These are phyloP conservation scores for Fusarium armeniacum DNA, from an alignment of 2,329 filamentous ascomycete genomes.

Conservation along the genomic window DNA sequence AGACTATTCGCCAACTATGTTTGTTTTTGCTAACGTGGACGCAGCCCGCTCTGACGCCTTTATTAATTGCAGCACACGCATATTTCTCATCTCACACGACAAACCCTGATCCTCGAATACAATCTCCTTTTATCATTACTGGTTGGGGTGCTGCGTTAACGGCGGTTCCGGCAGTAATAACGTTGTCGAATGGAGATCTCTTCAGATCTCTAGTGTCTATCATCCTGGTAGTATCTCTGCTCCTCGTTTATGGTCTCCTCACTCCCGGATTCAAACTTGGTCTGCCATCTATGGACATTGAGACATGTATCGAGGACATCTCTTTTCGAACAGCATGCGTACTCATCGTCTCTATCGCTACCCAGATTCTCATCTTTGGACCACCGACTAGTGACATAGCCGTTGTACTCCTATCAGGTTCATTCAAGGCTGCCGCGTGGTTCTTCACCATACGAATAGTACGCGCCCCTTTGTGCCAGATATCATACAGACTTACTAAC, in stretches of 20 bases:
- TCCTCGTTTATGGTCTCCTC: slow-evolving; percentile 52
- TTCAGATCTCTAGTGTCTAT: slow-evolving; percentile 42
- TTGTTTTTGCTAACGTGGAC: neutral
- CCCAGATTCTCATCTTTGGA: slow-evolving; percentile 47
- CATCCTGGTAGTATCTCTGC: slow-evolving; percentile 49
- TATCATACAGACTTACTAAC: neutral
- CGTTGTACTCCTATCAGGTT: slow-evolving; percentile 43
- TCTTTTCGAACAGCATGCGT: slow-evolving; percentile 42
- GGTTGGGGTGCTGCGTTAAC: neutral
- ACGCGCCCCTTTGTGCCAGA: neutral
- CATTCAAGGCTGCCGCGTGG: slow-evolving; percentile 55
- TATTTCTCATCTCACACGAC: neutral
- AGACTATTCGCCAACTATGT: neutral
- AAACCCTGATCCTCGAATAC: neutral
- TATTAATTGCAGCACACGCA: slow-evolving; percentile 39
- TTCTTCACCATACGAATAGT: slow-evolving; percentile 54
- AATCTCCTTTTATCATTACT: slow-evolving; percentile 1
- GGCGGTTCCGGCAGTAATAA: slow-evolving; percentile 19
- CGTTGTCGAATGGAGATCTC: slow-evolving; percentile 51
- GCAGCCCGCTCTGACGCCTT: slow-evolving; percentile 47
- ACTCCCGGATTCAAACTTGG: neutral
- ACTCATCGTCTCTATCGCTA: slow-evolving; percentile 27
- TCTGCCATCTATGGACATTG: slow-evolving; percentile 46
- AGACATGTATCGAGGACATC: slow-evolving; percentile 43
- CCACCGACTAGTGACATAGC: slow-evolving; percentile 35